phyloP scores from a whole-genome alignment of 176 grass and related monocot species.

The Hyparrhenia diplandra region DNA sequence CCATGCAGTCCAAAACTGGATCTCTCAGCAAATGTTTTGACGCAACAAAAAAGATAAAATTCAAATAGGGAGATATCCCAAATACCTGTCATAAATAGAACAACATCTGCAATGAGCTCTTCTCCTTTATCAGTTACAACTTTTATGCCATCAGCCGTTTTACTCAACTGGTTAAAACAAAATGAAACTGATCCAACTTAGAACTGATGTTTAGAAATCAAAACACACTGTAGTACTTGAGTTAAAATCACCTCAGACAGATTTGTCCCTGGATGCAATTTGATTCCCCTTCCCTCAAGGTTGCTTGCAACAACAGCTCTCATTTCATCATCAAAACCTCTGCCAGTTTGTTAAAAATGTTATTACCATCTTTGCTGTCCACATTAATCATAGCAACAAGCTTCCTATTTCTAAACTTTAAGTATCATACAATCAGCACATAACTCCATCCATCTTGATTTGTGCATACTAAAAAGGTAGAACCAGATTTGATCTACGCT shows the following conservation, averaged over 20 bases:
- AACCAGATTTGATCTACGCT: not conserved
- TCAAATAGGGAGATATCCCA: not conserved
- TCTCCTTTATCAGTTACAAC: constrained; percentile 83
- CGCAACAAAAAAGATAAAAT: not conserved
- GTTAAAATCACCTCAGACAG: constrained; percentile 58
- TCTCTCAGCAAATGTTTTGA: not conserved
- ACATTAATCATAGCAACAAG: not conserved
- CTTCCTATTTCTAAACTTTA: not conserved
- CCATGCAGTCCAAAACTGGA: not conserved
- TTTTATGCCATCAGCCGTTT: constrained; percentile 76
- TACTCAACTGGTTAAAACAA: constrained; percentile 65
- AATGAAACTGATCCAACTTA: constrained; percentile 14
- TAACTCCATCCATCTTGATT: not conserved
- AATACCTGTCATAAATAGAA: constrained; percentile 97
- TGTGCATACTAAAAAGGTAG: not conserved
- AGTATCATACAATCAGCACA: not conserved
- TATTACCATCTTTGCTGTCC: not conserved
- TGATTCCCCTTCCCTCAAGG: constrained; percentile 85
- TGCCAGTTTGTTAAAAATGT: constrained; percentile 22
- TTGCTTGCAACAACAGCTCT: constrained; percentile 81
- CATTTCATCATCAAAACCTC: constrained; percentile 99
- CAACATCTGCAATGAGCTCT: constrained; percentile 79
- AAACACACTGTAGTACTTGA: not conserved
- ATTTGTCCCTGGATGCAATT: constrained; percentile 68
- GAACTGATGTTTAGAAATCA: not conserved